Base-by-base conservation (phyloP, 2,329 filamentous ascomycete species). In the Epichloe scottii region DNA sequence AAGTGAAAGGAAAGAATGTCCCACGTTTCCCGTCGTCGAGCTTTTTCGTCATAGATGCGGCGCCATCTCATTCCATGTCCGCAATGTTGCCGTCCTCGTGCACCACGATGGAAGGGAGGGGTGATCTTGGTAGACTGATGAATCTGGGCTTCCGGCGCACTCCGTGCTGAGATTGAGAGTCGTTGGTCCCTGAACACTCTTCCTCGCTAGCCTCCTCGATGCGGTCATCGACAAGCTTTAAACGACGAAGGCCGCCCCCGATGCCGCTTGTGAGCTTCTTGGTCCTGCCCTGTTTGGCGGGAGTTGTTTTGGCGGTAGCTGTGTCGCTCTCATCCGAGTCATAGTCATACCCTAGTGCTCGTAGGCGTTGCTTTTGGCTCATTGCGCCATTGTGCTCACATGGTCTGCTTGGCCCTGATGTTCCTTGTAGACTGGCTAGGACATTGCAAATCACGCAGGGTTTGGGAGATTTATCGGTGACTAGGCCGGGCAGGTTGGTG, bases 401-500 rank as follows among this genome's bases (percentile, higher is more conserved):
- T 12, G 35, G 51, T 2, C 14, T 40, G 34, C 12, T 49, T 33
- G 46, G 39, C 23, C 19, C 30, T 10, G 52, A 15, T 2, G 15
- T 21, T 12, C 49, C 49, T 12, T 51, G 49, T 8, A 51, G 8
- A 15, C 17, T 53, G 41, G 37, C 35, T 17, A 56, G 26, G n/a
- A 55, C 23, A 11, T 49, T 39, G 41, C 55, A 57, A 30, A 54
- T 53, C n/a, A 47, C 48, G 46, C 55, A 57, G 12, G 49, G 56
- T 14, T 42, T 38, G 2, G 33, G 37, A 11, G 21, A 10, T 7
- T 21, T 6, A 5, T 26, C 14, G 2, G 21, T 51, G 17, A 59
- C 59, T n/a, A 63, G 50, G n/a, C 59, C 59, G 3, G 59, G 70
- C 0, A 73, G 58, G 48, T 67, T 61, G 39, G 59, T 56, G 3